phyloP scores from a whole-genome alignment of 108 stramenopile genomes.

The Licmophora abbreviata region DNA sequence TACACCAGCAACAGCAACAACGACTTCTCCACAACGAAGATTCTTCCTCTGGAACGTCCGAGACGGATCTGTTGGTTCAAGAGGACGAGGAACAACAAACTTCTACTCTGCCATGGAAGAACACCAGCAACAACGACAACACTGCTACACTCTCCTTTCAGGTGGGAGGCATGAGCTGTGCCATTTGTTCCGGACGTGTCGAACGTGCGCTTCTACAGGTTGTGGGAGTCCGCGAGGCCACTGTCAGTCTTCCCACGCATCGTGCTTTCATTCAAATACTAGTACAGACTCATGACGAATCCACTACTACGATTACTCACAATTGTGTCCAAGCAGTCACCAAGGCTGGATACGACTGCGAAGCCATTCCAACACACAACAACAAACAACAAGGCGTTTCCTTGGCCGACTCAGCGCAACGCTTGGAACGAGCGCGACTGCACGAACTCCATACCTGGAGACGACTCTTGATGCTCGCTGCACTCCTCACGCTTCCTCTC shows the following conservation, averaged over 20 bases:
- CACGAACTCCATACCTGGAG: conserved; percentile 44
- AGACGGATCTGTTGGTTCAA: background rate
- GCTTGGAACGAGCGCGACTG: conserved; percentile 35
- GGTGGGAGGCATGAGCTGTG: conserved; percentile 61
- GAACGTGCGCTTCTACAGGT: conserved; percentile 25
- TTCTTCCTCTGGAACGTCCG: no score
- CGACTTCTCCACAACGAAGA: background rate
- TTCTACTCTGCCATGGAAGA: background rate
- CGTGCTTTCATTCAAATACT: conserved; percentile 21
- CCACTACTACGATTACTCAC: conserved; percentile 14
- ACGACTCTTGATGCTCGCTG: conserved; percentile 19
- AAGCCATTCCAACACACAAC: conserved; percentile 9
- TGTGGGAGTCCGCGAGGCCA: conserved; percentile 20
- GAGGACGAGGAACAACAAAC: background rate
- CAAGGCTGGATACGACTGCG: conserved; percentile 46
- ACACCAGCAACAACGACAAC: background rate
- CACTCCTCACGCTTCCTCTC: conserved; percentile 37
- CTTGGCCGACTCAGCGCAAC: conserved; percentile 32
- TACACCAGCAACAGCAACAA: conserved; percentile 7
- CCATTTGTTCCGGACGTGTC: conserved; percentile 60
- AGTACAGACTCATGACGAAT: conserved; percentile 9
- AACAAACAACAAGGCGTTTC: conserved; percentile 13
- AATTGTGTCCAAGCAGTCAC: conserved; percentile 30
- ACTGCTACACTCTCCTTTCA: conserved; percentile 23
- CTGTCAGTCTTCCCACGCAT: conserved; percentile 39